Base-by-base conservation (phyloP, 768 basidiomycete genomes). In the Tricholoma sp. region DNA sequence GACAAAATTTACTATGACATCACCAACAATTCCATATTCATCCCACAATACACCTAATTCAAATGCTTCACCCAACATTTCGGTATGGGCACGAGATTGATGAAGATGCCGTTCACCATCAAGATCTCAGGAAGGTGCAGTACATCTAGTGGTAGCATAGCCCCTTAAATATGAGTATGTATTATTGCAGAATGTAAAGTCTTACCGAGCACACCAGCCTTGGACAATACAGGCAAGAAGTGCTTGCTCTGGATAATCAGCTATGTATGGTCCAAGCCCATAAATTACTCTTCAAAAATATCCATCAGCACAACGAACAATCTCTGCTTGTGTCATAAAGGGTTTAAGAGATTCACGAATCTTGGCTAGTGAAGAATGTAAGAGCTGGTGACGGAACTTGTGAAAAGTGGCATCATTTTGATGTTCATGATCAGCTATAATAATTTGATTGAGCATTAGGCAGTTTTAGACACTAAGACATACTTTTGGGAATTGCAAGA, bases 171-270 rank as follows among this genome's bases (percentile, higher is more conserved):
- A 37, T 13, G 28, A 28, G n/a, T 6, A 13, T 32, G n/a, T 28
- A 32, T 44, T 29, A 28, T 12, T 17, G n/a, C 28, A 10, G 8
- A 17, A 15, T 9, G 2, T 18, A 6, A n/a, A 39, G 36, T 41
- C 39, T 18, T 44, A 51, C 55, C 33, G 3, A 13, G 55, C 17
- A 36, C 67, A 76, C 72, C 71, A 74, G 3, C 64, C 64, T 44
- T 70, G 68, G 1, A 75, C 68, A 29, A 71, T 62, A 39, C 69
- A 63, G 0, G 72, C 60, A 1, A 73, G 54, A 4, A 66, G 53
- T 5, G 63, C 66, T 57, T 74, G 70, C 57, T 74, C 72, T 0
- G 72, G 73, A 47, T 76, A 74, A 52, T 76, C 69, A 0, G 70
- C 69, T 52, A 74, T 74, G 50, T 71, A 74, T 0, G 71, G 66